Conservation (phyloP, 1,284 basidiomycete species). For the Cerioporus squamosus region DNA sequence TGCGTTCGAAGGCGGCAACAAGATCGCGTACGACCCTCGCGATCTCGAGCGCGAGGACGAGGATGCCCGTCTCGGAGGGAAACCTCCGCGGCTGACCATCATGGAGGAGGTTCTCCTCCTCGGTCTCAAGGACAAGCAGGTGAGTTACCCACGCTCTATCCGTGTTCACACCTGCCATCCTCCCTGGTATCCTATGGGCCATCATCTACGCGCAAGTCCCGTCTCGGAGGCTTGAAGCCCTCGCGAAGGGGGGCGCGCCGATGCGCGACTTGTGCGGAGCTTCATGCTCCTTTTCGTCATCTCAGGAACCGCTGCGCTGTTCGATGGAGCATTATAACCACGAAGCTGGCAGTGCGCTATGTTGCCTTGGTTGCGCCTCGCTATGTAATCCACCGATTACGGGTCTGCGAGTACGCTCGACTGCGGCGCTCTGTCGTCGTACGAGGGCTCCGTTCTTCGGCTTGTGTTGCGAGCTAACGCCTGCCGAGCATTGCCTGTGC, state of each 20-base stretch:
- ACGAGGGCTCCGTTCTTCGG: too few relatives aligned
- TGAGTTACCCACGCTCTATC: conserved; percentile 38
- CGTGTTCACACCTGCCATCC: not conserved
- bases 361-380: too few relatives aligned
- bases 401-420: too few relatives aligned
- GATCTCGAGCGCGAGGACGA: conserved; percentile 86
- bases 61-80: conserved; percentile 65
- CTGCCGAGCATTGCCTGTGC: too few relatives aligned
- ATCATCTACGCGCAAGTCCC: not conserved
- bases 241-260: not conserved
- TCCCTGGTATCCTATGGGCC: not conserved
- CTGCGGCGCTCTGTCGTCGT: too few relatives aligned
- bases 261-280: conserved; percentile 2
- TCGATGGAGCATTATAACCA: too few relatives aligned
- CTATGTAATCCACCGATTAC: too few relatives aligned
- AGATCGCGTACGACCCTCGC: conserved; percentile 93
- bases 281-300: not conserved
- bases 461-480: too few relatives aligned
- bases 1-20: conserved; percentile 81
- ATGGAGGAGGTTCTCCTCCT: conserved; percentile 97
- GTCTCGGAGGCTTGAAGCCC: too few relatives aligned
- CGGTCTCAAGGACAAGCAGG: conserved; percentile 90
- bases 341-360: too few relatives aligned
- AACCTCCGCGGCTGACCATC: conserved; percentile 87
- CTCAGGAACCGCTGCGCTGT: too few relatives aligned